Conservation (phyloP, 2,329 filamentous ascomycete species). For the Pyricularia pennisetigena region DNA sequence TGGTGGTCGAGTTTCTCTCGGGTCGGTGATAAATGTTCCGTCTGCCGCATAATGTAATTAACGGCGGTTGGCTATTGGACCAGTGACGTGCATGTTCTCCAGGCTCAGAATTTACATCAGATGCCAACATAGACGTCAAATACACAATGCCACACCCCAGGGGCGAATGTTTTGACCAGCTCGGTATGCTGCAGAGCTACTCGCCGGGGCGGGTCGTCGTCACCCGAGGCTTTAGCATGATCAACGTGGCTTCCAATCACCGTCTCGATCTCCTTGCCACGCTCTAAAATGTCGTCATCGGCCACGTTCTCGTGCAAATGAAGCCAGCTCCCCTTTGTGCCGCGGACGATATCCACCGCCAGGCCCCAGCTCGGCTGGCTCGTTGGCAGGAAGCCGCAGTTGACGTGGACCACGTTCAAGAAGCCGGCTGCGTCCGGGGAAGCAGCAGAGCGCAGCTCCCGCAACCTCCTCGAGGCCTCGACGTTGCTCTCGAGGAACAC, state of each 20-base stretch:
- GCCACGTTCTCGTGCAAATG: slow-evolving; percentile 60
- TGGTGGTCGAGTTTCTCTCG: neutral
- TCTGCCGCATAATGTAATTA: neutral
- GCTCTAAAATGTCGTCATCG: slow-evolving; percentile 37
- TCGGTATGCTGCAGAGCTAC: slow-evolving; percentile 45
- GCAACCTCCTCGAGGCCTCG: slow-evolving; percentile 34
- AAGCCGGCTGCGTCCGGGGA: slow-evolving; percentile 6
- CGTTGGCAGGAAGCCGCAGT: slow-evolving; percentile 52
- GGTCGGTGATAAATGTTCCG: neutral
- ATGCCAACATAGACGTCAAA: slow-evolving; percentile 47
- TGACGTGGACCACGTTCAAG: slow-evolving; percentile 46
- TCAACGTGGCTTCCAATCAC: slow-evolving; percentile 29
- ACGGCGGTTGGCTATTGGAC: neutral
- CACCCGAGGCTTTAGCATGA: neutral
- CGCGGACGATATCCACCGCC: slow-evolving; percentile 33
- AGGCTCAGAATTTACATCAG: neutral
- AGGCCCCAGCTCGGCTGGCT: slow-evolving; percentile 44
- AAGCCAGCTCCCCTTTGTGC: slow-evolving; percentile 34
- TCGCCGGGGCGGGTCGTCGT: neutral
- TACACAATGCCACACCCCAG: slow-evolving; percentile 60
- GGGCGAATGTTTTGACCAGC: slow-evolving; percentile 60
- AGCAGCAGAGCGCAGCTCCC: slow-evolving; percentile 19
- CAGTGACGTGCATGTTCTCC: neutral
- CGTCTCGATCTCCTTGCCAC: slow-evolving; percentile 34
- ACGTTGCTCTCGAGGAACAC: slow-evolving; percentile 63